Conservation (phyloP, 139 green algal species). For the Chlorella sp. region DNA sequence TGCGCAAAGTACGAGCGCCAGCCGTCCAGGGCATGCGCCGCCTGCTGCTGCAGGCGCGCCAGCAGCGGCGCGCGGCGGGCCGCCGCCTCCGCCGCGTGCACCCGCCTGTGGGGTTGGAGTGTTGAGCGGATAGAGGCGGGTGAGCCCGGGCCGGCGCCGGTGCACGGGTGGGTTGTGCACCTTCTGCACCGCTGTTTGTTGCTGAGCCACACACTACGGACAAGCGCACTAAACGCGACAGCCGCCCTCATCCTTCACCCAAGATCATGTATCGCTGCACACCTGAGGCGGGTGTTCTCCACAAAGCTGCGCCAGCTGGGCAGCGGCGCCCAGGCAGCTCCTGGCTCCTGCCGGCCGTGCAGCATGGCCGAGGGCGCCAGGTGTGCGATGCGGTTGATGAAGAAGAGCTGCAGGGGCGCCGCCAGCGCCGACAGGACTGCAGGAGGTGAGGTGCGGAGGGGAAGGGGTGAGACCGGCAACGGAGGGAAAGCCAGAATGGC, state of each 20-base stretch:
- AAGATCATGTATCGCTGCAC: too few relatives aligned
- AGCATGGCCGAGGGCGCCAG: slow-evolving; percentile 40
- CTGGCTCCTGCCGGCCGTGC: slow-evolving; percentile 32
- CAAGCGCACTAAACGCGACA: too few relatives aligned
- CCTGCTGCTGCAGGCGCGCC: background rate
- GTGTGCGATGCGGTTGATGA: slow-evolving; percentile 38
- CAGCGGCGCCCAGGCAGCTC: slow-evolving; percentile 20
- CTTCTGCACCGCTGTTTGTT: too few relatives aligned
- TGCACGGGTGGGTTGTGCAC: too few relatives aligned
- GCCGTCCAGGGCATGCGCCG: slow-evolving; percentile 22
- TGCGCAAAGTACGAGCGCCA: slow-evolving; percentile 44
- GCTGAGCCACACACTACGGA: too few relatives aligned
- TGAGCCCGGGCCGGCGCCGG: too few relatives aligned
- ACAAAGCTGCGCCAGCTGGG: slow-evolving; percentile 20
- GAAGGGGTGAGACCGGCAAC: too few relatives aligned
- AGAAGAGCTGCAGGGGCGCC: slow-evolving; percentile 38
- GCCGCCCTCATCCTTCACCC: too few relatives aligned
- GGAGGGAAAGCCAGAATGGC: too few relatives aligned
- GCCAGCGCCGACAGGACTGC: slow-evolving; percentile 14
- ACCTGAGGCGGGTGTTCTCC: slow-evolving; percentile 29
- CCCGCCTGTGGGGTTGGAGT: background rate
- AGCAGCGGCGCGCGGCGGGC: background rate
- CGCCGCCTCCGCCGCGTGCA: slow-evolving; percentile 8
- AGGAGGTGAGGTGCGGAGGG: too few relatives aligned
- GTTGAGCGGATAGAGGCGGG: too few relatives aligned